Percentiles rank a stretch among this genome's conserved stretches.
phyloP scores from a whole-genome alignment of 495 filamentous ascomycete species.

The Aspergillus asperescens region DNA sequence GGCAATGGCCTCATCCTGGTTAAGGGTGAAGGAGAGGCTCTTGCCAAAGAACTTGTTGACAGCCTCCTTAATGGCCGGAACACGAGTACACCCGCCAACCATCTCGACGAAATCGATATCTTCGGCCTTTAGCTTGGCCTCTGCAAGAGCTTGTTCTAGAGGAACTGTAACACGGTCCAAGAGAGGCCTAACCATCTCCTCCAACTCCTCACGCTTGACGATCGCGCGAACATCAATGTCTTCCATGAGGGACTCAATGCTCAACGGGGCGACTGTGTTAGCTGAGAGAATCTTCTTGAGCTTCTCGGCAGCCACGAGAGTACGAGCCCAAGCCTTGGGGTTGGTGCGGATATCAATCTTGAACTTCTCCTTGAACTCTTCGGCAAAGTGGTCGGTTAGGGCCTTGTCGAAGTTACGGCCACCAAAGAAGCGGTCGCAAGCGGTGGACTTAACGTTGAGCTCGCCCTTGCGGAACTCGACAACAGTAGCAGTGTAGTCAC shows the following conservation, averaged over 20 bases:
- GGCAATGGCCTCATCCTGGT: constrained; percentile 96
- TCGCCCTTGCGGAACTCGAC: constrained; percentile 98
- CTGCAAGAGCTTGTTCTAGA: constrained; percentile 83
- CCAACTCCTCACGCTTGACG: constrained; percentile 91
- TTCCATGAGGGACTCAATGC: constrained; percentile 98
- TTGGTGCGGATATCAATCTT: constrained; percentile 86
- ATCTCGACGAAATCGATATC: constrained; percentile 95
- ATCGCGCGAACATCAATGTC: constrained; percentile 85
- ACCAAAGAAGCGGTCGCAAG: constrained; percentile 94
- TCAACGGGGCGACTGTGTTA: constrained; percentile 88
- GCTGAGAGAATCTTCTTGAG: constrained; percentile 98
- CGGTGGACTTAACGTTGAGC: constrained; percentile 86
- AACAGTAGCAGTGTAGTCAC: constrained; percentile 88
- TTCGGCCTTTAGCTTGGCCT: constrained; percentile 81
- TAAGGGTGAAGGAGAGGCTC: constrained; percentile 88
- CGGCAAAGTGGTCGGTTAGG: constrained; percentile 86
- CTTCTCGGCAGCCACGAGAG: constrained; percentile 87
- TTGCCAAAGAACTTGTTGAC: constrained; percentile 91
- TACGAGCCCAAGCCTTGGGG: constrained; percentile 80
- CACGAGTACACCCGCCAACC: constrained; percentile 91
- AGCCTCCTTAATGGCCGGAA: constrained; percentile 85
- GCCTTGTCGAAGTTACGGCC: constrained; percentile 96
- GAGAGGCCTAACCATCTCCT: constrained; percentile 81
- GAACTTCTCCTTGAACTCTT: constrained; percentile 91
- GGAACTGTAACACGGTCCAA: constrained; percentile 67